Evolutionary conservation across 805 yeast species (phyloP).

Genomic region (Nakazawaea laoshanensis): DNA sequence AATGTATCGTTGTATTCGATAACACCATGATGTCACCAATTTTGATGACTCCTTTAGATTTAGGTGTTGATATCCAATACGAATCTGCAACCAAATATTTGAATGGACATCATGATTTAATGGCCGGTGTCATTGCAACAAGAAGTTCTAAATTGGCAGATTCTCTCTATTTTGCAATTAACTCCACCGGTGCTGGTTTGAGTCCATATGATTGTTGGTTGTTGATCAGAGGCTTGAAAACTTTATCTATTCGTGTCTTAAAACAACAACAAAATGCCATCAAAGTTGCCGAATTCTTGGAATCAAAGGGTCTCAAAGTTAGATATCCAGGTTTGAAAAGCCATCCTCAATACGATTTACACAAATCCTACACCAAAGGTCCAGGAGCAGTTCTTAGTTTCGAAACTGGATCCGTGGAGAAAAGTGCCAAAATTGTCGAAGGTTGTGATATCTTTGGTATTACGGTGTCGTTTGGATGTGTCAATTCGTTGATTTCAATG

Average conservation of each 20-base stretch:
- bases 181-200: constrained; percentile 86
- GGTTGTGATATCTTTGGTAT: constrained; percentile 73
- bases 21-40: constrained; percentile 97
- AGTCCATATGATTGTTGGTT: constrained; percentile 94
- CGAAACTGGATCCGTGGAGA: constrained; percentile 70
- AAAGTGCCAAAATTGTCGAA: constrained; percentile 68
- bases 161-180: constrained; percentile 65
- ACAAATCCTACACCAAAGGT: constrained; percentile 69
- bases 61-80: constrained; percentile 86
- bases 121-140: constrained; percentile 90
- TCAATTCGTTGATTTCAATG: constrained; percentile 84
- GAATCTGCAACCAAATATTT: constrained; percentile 91
- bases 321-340: constrained; percentile 78
- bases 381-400: constrained; percentile 86
- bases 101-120: constrained; percentile 92
- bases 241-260: constrained; percentile 78
- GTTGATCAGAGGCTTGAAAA: constrained; percentile 78
- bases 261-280: constrained; percentile 80
- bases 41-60: constrained; percentile 73
- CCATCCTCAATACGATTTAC: constrained; percentile 78
- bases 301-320: constrained; percentile 61
- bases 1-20: constrained; percentile 74
- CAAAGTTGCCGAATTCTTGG: constrained; percentile 67
- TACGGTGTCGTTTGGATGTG: constrained; percentile 92
- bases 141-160: constrained; percentile 57